Base-by-base conservation (phyloP, 2,329 filamentous ascomycete species). In the Aspergillus sp. region DNA sequence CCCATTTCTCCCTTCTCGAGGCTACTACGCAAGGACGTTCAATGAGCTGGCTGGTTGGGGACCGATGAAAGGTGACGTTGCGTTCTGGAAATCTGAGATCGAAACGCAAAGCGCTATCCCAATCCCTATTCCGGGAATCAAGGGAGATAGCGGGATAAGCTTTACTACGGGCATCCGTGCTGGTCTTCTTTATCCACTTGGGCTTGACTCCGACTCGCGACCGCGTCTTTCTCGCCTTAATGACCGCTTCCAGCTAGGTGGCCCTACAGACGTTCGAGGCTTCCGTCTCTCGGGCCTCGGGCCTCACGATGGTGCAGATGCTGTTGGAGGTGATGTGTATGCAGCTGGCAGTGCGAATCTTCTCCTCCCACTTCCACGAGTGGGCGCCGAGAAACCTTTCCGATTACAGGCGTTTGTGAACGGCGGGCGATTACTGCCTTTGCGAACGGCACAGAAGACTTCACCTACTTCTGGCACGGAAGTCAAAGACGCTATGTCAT, bases 161-260 rank as follows among this genome's bases (percentile, higher is more conserved):
- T 82, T 99, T 56, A 93, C 90, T 3, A 90, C 86, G 15, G 90
- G 93, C 14, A 78, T 98, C 55, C 85, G 93, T 52, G 85, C 90
- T 19, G 95, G 95, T 37, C 72, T 96, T 49, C 81, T 99, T 8
- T 96, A 89, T 71, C 95, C 95, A 1, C 80, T 99, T 15, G 83
- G 90, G 2, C 77, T 89, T 7, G 86, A 86, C 6, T 78, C 77
- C 44, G 70, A 65, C 50, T 81, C 52, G 68, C 77, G 79, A 19
- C 83, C 88, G 0, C 80, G 83, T 23, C 85, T 88, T 4, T 96
- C 90, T 64, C 86, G 91, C 31, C 84, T 98, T 68, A 97, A 96
- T 71, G 95, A 99, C 74, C 91, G 95, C 45, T 99, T 99, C 79
- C 87, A 92, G 69, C 89, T 99, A 33, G 95, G 95, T 44, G 95